Percentiles rank a stretch among this genome's conserved stretches.
Evolutionary conservation across 345 rosid species (phyloP).

Genomic region (Brassica nigra): DNA sequence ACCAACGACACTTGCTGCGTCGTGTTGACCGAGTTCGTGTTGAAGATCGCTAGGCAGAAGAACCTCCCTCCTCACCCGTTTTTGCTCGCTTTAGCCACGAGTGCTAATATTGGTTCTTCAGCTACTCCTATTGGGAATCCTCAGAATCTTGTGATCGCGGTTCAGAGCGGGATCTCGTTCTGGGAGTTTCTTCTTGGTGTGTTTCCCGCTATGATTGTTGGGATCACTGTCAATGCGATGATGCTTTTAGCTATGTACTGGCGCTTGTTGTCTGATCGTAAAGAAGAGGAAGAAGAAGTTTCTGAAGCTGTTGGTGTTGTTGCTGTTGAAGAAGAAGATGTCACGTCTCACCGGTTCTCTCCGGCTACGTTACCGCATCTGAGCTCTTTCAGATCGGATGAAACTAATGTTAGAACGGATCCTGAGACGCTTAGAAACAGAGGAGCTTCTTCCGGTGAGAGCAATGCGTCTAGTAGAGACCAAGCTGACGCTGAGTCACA

Average conservation of each 20-base stretch:
- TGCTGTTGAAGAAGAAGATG: constrained; percentile 50
- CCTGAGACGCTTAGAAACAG: constrained; percentile 51
- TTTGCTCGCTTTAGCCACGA: constrained; percentile 76
- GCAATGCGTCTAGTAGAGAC: constrained; percentile 50
- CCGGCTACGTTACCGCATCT: constrained; percentile 69
- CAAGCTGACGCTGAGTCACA: constrained; percentile 32
- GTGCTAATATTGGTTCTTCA: constrained; percentile 86
- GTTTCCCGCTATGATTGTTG: constrained; percentile 70
- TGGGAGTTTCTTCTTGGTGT: constrained; percentile 61
- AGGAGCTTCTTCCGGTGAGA: constrained; percentile 34
- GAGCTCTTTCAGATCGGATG: constrained; percentile 50
- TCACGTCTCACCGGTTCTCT: constrained; percentile 61
- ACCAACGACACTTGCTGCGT: constrained; percentile 89
- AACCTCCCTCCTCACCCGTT: constrained; percentile 83
- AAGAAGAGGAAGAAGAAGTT: constrained; percentile 39
- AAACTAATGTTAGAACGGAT: constrained; percentile 46
- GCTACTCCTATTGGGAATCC: constrained; percentile 93
- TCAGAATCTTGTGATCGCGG: constrained; percentile 79
- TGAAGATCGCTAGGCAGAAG: constrained; percentile 79
- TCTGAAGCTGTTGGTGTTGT: constrained; percentile 43
- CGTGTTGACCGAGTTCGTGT: constrained; percentile 72
- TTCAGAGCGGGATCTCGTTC: constrained; percentile 66
- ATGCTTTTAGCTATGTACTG: constrained; percentile 70
- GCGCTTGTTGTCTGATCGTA: constrained; percentile 55
- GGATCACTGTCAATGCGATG: constrained; percentile 57